Base-by-base conservation (phyloP, 2,329 filamentous ascomycete genomes). In the Scleromitrula shiraiana region DNA sequence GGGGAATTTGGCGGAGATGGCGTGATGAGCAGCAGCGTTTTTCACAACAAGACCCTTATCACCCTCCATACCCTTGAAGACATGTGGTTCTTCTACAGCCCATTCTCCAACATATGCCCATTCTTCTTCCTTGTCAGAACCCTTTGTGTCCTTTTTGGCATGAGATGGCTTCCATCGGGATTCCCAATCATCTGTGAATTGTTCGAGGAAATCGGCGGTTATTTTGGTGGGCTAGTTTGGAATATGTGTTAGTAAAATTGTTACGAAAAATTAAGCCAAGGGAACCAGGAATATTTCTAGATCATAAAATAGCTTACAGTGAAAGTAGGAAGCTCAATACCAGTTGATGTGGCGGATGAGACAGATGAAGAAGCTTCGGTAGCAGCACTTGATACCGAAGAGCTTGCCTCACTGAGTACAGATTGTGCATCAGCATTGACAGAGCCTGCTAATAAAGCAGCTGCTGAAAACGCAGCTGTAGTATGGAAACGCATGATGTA, bases 11-110 rank as follows among this genome's bases (percentile, higher is more conserved):
- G 93, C 88, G 41, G 93, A 98, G 70, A 98, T 98, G 75, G 93
- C 93, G 72, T 98, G 93, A 74, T 98, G 93, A 62, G 93, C 93
- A 59, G 93, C 93, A 57, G 87, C 79, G 75, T 97, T 95, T 84
- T 98, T 98, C 70, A 97, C 81, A 55, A 98, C 91, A 61, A 98
- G 82, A 70, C 91, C 93, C 76, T 94, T 94, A 73, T 97, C 91
- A 56, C 88, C 89, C 63, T 89, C 83, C 61, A 96, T 93, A 62
- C 89, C 93, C 76, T 93, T 94, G 70, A 86, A 84, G 64, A 93
- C 81, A 53, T 73, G 73, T 46, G 93, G 93, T 78, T 97, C 93
- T 75, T 98, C 93, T 53, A 96, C 93, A 42, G 88, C 73, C 93
- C 93, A 98, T 70, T 89, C 87, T 70, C 93, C 93, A 56, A 97